Conservation (phyloP, 1,139 yeast genomes). For the Taphrina pruni region DNA sequence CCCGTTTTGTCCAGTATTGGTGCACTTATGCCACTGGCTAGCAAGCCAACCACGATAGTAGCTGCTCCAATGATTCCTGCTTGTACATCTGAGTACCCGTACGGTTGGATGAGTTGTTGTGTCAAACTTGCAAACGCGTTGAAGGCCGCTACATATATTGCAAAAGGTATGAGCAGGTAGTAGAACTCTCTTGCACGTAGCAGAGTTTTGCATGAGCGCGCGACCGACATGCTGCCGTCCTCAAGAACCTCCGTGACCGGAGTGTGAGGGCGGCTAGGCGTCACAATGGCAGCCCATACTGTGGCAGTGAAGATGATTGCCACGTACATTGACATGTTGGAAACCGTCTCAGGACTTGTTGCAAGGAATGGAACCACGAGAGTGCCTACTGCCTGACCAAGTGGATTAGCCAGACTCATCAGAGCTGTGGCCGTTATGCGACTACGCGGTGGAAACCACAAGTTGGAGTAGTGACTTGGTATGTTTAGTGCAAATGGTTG, state of each 20-base stretch:
- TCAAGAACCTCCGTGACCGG: neutral
- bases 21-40: conserved; percentile 50
- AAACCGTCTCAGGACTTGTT: conserved; percentile 43
- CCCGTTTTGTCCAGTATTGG: conserved; percentile 52
- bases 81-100: conserved; percentile 51
- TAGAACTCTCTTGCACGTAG: conserved; percentile 45
- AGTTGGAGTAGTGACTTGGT: conserved; percentile 52
- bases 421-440: conserved; percentile 53
- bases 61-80: conserved; percentile 53
- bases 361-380: conserved; percentile 52
- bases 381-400: conserved; percentile 54
- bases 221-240: conserved; percentile 48
- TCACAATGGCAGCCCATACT: conserved; percentile 11
- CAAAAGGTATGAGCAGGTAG: conserved; percentile 49
- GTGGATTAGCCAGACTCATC: conserved; percentile 52
- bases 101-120: conserved; percentile 52
- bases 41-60: conserved; percentile 51
- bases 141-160: conserved; percentile 53
- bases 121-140: conserved; percentile 52
- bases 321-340: conserved; percentile 48
- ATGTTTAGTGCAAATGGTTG: conserved; percentile 53
- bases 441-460: conserved; percentile 51
- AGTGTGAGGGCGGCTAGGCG: conserved; percentile 12
- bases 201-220: conserved; percentile 45
- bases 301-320: conserved; percentile 47